phyloP scores from a whole-genome alignment of 371 early-diverging fungal species.

The Rhizomucor miehei region DNA sequence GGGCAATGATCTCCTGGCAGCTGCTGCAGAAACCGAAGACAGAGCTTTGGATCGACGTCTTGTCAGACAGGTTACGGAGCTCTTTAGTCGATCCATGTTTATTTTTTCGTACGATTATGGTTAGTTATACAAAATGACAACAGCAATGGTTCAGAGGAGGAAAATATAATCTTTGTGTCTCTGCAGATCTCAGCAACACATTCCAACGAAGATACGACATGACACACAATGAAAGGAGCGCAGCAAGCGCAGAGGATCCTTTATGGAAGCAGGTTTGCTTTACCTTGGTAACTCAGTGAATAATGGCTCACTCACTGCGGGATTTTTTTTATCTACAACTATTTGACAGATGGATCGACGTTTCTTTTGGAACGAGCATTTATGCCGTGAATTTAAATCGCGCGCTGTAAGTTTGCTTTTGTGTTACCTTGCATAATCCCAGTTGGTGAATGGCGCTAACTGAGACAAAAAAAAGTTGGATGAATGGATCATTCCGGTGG shows the following conservation, averaged over 20 bases:
- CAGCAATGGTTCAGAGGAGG: background rate
- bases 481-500: conserved; percentile 62
- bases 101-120: conserved; percentile 63
- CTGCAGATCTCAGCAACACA: conserved; percentile 41
- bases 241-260: conserved; percentile 12
- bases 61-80: conserved; percentile 56
- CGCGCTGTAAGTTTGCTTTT: conserved; percentile 4
- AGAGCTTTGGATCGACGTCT: conserved; percentile 55
- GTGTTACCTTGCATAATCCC: background rate
- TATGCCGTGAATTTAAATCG: conserved; percentile 40
- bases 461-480: conserved; percentile 38
- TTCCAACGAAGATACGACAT: conserved; percentile 31
- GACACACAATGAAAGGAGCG: no score
- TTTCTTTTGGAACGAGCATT: conserved; percentile 72
- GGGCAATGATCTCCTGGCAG: conserved; percentile 4
- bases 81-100: conserved; percentile 64
- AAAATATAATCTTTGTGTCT: no score
- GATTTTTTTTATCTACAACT: background rate
- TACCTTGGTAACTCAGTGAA: no score
- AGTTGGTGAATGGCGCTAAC: conserved; percentile 3
- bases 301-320: no score
- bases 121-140: conserved; percentile 12
- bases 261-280: conserved; percentile 35
- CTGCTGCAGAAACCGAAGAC: conserved; percentile 28
- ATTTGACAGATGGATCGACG: conserved; percentile 32